Evolutionary conservation across 164 flowering plant genomes (phyloP), one percentile per base, ranked within the genome.

Genomic region (Piper longum): DNA sequence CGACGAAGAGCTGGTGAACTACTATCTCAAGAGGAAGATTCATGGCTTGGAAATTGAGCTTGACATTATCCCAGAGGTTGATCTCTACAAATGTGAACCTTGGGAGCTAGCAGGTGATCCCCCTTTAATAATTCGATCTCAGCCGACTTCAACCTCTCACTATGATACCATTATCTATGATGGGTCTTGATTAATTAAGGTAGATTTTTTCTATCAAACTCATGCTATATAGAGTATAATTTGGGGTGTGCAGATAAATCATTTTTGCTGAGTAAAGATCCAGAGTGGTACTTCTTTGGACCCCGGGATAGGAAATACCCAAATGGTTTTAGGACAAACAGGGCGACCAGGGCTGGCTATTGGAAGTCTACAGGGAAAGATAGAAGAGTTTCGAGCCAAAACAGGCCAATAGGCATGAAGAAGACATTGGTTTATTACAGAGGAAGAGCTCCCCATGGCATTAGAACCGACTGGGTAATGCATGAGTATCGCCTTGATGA

Each of bases 331-430:
- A 72, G 96, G 60, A 89, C 96, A 16, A 89, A 89, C 63, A 64
- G 97, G 45, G 97, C 97, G 5, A 90, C 97, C 0, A 68, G 86
- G 59, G 91, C 90, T 0, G 97, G 97, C 52, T 89, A 89, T 65
- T 89, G 97, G 97, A 90, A 90, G 41, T 88, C 97, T 0, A 90
- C 97, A 0, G 97, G 97, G 41, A 89, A 89, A 65, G 96, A 89
- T 64, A 69, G 96, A 62, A 75, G 85, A 16, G 93, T 89, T 1
- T 74, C 69, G 55, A 67, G 70, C 66, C 96, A 87, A 67, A 82
- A 61, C 55, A 75, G 93, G 56, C 74, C 89, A 12, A 87, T 87
- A 45, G 93, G 93, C 17, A 86, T 86, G 92, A 86, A 86, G 85
- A 86, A 86, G 77, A 86, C 92, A 36, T 56, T 86, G 67, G 93